Percentiles rank a stretch among this genome's conserved stretches.
phyloP scores from a whole-genome alignment of 805 yeast genomes.

The Kuraishia capsulata region DNA sequence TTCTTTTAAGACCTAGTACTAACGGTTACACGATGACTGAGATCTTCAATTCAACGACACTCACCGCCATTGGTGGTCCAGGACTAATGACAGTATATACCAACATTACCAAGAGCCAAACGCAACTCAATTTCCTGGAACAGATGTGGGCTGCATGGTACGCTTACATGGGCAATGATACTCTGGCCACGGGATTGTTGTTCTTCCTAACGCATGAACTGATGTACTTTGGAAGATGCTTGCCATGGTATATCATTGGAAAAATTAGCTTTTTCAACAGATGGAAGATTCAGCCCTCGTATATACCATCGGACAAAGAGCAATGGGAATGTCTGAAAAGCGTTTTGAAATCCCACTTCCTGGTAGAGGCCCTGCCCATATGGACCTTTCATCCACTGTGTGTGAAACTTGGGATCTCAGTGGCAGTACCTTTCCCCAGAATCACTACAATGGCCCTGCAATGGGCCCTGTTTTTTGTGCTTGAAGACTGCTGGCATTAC shows the following conservation, averaged over 20 bases:
- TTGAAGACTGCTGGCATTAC: slow-evolving; percentile 54
- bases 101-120: slow-evolving; percentile 27
- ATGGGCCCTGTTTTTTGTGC: slow-evolving; percentile 38
- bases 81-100: slow-evolving; percentile 24
- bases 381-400: slow-evolving; percentile 57
- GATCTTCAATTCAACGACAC: slow-evolving; percentile 20
- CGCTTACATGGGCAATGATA: slow-evolving; percentile 42
- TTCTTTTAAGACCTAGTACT: no score
- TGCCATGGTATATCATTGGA: slow-evolving; percentile 51
- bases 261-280: slow-evolving; percentile 40
- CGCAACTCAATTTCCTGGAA: slow-evolving; percentile 33
- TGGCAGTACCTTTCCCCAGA: slow-evolving; percentile 45
- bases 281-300: slow-evolving; percentile 46
- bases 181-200: slow-evolving; percentile 47
- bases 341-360: slow-evolving; percentile 45
- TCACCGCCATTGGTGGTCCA: slow-evolving; percentile 14
- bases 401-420: slow-evolving; percentile 35
- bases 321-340: slow-evolving; percentile 56
- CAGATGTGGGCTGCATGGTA: slow-evolving; percentile 50
- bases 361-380: slow-evolving; percentile 53
- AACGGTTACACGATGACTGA: slow-evolving; percentile 24
- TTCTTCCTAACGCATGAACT: slow-evolving; percentile 47
- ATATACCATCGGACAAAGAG: slow-evolving; percentile 43
- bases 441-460: slow-evolving; percentile 30
- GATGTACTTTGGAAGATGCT: slow-evolving; percentile 49